Base-by-base conservation (phyloP, 2,329 filamentous ascomycete species). In the Leptodontidium sp. region DNA sequence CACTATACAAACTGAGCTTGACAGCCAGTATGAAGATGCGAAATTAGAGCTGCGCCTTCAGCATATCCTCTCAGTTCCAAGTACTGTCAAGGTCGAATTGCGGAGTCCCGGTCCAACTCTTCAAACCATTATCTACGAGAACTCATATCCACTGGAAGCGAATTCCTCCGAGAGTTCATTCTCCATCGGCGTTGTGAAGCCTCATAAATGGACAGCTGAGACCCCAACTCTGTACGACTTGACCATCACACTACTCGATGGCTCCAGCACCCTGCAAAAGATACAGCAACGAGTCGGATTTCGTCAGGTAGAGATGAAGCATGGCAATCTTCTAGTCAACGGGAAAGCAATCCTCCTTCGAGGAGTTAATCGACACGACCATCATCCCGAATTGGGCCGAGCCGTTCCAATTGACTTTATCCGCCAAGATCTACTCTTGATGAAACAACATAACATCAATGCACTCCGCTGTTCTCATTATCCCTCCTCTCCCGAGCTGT, bases 351-450 rank as follows among this genome's bases (percentile, higher is more conserved):
- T 92, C 61, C 82, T 87, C 2, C 83, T 93, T 71, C 84, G 87
- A 35, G 90, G 90, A 17, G 87, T 88, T 17, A 92, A 92, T 76
- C 82, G 90, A 17, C 91, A 93, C 74, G 91, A 93, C 67, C 90
- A 93, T 74, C 90, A 93, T 74, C 88, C 89, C 0, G 79, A 80
- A 8, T 81, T 80, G 26, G 86, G 86, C 9, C 82, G 86, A 14
- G 80, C 85, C 1, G 84, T 88, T 1, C 84, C 85, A 0, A 77
- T 81, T n/a, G 82, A 85, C 0, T 85, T 83, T 70, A 83, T 84
- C 4, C 82, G 82, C 55, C 77, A 80, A 24, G 86, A 88, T 71
- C 78, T 88, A 3, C 67, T 86, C 14, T 77, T 84, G 3, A 88
- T 88, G 86, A 84, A 86, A 75, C 76, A 80, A 61, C 78, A 86